A percentile compares a stretch with the other conserved stretches of the same genome.
These are phyloP conservation scores for Picochlorum sp. DNA, from an alignment of 139 green algal species.

Conservation along the genomic window DNA sequence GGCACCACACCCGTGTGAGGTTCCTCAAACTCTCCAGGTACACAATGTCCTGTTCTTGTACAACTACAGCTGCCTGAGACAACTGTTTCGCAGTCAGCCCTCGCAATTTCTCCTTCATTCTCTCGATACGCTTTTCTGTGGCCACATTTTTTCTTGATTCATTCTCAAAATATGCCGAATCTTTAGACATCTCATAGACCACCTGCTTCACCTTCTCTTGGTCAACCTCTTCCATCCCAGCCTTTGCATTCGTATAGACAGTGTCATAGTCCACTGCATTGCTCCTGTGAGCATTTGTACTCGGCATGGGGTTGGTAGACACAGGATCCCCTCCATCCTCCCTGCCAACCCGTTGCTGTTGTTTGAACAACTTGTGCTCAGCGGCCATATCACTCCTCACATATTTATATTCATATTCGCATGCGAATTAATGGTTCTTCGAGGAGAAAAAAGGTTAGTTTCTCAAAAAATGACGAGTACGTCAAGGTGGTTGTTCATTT, in stretches of 20 bases:
- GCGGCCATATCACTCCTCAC: too few species aligned
- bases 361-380: too few species aligned
- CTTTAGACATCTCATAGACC: constrained; percentile 88
- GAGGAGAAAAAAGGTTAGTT: too few species aligned
- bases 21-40: constrained; percentile 63
- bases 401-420: too few species aligned
- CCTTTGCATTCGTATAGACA: constrained; percentile 92
- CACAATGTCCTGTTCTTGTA: constrained; percentile 34
- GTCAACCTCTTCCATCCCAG: constrained; percentile 69
- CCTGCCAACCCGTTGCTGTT: too few species aligned
- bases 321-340: background rate
- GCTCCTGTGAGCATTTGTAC: too few species aligned
- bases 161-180: constrained; percentile 79
- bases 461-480: too few species aligned
- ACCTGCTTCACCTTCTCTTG: constrained; percentile 60
- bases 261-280: constrained; percentile 51
- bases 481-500: too few species aligned
- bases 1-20: constrained; percentile 61
- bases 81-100: constrained; percentile 38
- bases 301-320: background rate
- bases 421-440: too few species aligned
- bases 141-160: constrained; percentile 79
- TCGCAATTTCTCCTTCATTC: constrained; percentile 26
- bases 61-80: constrained; percentile 3
- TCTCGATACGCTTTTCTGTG: constrained; percentile 41